Percentiles rank a stretch among this genome's conserved stretches.
phyloP scores from a whole-genome alignment of 768 basidiomycete species.

The Suillus cothurnatus region DNA sequence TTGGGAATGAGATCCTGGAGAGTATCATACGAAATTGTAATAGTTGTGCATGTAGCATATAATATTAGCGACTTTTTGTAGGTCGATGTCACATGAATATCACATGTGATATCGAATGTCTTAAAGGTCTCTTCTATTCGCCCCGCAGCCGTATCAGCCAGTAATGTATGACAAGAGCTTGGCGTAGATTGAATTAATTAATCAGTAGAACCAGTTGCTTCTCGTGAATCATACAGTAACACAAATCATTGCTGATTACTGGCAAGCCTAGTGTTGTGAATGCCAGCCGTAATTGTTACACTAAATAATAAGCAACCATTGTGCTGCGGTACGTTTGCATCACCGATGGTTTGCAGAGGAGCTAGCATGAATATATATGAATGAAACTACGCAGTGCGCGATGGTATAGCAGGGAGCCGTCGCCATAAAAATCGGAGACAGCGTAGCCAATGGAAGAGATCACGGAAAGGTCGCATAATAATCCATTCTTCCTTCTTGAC shows the following conservation, averaged over 20 bases:
- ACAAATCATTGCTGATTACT: neutral
- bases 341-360: neutral
- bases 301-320: neutral
- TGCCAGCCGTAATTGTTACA: neutral
- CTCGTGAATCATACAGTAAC: neutral
- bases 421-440: neutral
- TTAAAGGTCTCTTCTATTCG: no score
- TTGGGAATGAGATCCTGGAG: no score
- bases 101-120: no score
- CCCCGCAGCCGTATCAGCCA: no score
- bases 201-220: no score
- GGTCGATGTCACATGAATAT: no score
- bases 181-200: no score
- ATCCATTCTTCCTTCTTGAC: constrained; percentile 9
- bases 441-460: neutral
- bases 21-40: no score
- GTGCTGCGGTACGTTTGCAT: neutral
- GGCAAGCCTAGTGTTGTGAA: neutral
- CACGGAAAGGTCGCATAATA: neutral
- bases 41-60: no score
- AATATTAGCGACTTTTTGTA: no score
- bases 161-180: no score
- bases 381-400: neutral
- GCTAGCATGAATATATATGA: no score
- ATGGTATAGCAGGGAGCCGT: neutral